Evolutionary conservation across 176 grass and related monocot genomes (phyloP).

Genomic region (Oryza coarctata): DNA sequence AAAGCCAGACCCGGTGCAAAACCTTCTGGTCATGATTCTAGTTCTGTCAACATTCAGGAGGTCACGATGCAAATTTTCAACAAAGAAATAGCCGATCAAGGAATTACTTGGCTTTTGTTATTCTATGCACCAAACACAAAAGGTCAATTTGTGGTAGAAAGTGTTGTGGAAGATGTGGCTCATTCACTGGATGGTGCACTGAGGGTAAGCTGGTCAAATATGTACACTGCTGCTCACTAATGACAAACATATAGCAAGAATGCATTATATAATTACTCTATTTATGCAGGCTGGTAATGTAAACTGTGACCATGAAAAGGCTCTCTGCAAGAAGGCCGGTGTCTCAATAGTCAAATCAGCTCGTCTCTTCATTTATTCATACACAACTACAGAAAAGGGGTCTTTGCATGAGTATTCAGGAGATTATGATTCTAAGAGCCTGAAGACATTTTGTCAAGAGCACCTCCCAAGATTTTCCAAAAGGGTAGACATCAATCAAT

Average conservation of each 20-base stretch:
- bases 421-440: conserved; percentile 65
- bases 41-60: conserved; percentile 52
- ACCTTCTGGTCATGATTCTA: conserved; percentile 38
- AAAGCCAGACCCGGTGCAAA: conserved; percentile 45
- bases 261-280: conserved; percentile 2
- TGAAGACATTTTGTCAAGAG: conserved; percentile 89
- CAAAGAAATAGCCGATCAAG: conserved; percentile 75
- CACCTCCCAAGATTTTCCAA: conserved; percentile 89
- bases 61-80: conserved; percentile 71
- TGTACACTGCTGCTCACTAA: not conserved
- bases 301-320: conserved; percentile 69
- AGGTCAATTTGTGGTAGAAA: conserved; percentile 58
- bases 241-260: conserved; percentile 2
- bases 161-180: conserved; percentile 61
- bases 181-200: conserved; percentile 66
- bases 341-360: conserved; percentile 55
- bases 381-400: conserved; percentile 57
- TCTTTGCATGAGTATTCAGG: conserved; percentile 88
- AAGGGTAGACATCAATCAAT: conserved; percentile 56
- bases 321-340: conserved; percentile 65
- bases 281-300: conserved; percentile 76
- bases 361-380: conserved; percentile 79
- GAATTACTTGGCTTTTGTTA: conserved; percentile 86
- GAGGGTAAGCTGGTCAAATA: conserved; percentile 45
- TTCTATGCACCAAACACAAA: conserved; percentile 69